Base-by-base conservation (phyloP, 495 filamentous ascomycete genomes). In the Penicillium odoratum region DNA sequence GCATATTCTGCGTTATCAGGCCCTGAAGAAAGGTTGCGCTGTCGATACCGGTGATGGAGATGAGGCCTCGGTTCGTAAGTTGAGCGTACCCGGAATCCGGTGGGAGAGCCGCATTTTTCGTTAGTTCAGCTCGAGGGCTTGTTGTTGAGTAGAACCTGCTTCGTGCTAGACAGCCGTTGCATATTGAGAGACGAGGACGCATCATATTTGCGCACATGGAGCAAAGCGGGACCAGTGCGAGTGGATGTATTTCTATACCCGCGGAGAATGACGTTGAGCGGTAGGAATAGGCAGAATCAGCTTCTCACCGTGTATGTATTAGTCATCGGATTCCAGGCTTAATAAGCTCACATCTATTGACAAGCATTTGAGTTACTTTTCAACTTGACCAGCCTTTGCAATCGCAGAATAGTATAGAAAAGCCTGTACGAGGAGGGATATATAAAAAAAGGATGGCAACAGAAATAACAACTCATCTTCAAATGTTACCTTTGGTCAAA, bases 21-120 rank as follows among this genome's bases (percentile, higher is more conserved):
- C 92, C 93, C 73, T 97, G 93, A 11, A 98, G 85, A 76, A 88
- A 97, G 42, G 86, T 85, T 7, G 88, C 77, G 40, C 90, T 86
- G 68, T 97, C 94, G 48, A 74, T 71, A 45, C 94, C 94, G 46
- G 85, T 81, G 51, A 97, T 73, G 52, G 85, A 86, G 62, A 98
- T 85, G 33, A 98, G 80, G 28, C 84, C 82, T 28, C 94, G 89
- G 64, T 86, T 84, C 36, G 82, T 72, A 63, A 98, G 77, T 38
- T 71, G 72, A 53, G 76, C 69, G 63, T 75, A 80, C 15, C 74
- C 78, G n/a, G 74, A 56, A 38, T 53, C 13, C 16, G 77, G 74
- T 18, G 78, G 75, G 26, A 61, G 36, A 7, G 63, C 49, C 2
- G 70, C 52, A 66, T 65, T 66, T 48, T 62, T 58, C 16, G 51